These are phyloP conservation scores for Isochrysis galbana DNA, from an alignment of 78 protist genomes.

Conservation along the genomic window DNA sequence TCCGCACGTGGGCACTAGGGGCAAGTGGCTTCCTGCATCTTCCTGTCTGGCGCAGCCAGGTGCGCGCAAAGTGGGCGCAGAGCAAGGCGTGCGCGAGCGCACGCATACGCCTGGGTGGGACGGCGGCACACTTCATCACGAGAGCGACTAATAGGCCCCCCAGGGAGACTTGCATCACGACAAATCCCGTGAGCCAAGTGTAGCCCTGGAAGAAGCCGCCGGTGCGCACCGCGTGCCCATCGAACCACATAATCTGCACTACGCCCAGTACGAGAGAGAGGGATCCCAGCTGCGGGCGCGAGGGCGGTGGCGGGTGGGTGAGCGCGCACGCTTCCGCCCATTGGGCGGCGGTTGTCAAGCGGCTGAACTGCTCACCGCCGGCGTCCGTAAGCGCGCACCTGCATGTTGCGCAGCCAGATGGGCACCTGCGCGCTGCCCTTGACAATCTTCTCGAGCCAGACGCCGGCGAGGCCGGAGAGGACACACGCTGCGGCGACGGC, in stretches of 20 bases:
- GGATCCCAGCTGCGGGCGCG: slow-evolving; percentile 13
- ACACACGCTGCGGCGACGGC: neutral
- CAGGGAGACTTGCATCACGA: neutral
- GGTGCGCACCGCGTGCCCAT: neutral
- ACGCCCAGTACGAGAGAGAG: neutral
- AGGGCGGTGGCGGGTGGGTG: too few species aligned
- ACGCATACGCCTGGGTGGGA: too few species aligned
- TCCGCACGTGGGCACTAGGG: too few species aligned
- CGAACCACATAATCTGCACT: neutral
- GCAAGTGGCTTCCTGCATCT: too few species aligned
- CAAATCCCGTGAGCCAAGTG: neutral
- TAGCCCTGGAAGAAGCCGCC: slow-evolving; percentile 57
- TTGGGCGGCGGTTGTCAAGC: too few species aligned
- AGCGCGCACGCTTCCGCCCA: too few species aligned
- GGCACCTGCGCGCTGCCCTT: slow-evolving; percentile 39
- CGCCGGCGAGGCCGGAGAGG: slow-evolving; percentile 66
- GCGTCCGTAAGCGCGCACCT: too few species aligned
- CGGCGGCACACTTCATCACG: slow-evolving; percentile 69
- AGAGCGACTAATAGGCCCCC: slow-evolving; percentile 78
- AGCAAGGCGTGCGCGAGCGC: too few species aligned
- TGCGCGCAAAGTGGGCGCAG: too few species aligned
- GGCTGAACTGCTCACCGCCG: too few species aligned
- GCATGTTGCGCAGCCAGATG: slow-evolving; percentile 24
- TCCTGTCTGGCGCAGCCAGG: too few species aligned
- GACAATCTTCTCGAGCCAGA: slow-evolving; percentile 68